Conservation (phyloP, 2,329 filamentous ascomycete species). For the Monilinia aucupariae region DNA sequence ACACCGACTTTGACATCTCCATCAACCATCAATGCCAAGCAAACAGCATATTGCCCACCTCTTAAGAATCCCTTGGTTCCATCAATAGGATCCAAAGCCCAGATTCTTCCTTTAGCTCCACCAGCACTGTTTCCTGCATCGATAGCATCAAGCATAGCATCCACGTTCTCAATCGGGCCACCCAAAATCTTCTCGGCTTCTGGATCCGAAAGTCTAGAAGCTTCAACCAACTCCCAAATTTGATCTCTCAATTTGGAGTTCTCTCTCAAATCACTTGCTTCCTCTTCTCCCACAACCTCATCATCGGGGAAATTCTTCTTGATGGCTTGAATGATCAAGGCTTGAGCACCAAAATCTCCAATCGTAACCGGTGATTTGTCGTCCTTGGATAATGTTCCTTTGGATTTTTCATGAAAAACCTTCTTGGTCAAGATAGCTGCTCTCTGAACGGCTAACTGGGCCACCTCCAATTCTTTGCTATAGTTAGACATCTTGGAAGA, state of each 20-base stretch:
- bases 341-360: constrained; percentile 95
- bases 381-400: constrained; percentile 89
- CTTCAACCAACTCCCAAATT: constrained; percentile 79
- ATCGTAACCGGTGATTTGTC: constrained; percentile 97
- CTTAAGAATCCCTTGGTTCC: constrained; percentile 96
- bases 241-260: constrained; percentile 64
- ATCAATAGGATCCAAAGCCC: constrained; percentile 96
- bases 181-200: constrained; percentile 63
- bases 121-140: constrained; percentile 66
- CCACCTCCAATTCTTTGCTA: constrained; percentile 72
- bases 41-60: constrained; percentile 95
- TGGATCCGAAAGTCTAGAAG: constrained; percentile 62
- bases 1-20: constrained; percentile 92
- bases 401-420: constrained; percentile 82
- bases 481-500: constrained; percentile 46
- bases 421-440: constrained; percentile 70
- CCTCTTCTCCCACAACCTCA: constrained; percentile 91
- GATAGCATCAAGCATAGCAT: constrained; percentile 62
- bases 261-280: constrained; percentile 71
- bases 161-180: constrained; percentile 59
- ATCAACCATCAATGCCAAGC: constrained; percentile 84
- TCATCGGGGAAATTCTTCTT: constrained; percentile 85
- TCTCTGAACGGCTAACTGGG: constrained; percentile 83
- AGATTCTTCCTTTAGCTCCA: constrained; percentile 72
- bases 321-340: constrained; percentile 87